Conservation (phyloP, 176 grass and related monocot species). For the Saccharum spontaneum region DNA sequence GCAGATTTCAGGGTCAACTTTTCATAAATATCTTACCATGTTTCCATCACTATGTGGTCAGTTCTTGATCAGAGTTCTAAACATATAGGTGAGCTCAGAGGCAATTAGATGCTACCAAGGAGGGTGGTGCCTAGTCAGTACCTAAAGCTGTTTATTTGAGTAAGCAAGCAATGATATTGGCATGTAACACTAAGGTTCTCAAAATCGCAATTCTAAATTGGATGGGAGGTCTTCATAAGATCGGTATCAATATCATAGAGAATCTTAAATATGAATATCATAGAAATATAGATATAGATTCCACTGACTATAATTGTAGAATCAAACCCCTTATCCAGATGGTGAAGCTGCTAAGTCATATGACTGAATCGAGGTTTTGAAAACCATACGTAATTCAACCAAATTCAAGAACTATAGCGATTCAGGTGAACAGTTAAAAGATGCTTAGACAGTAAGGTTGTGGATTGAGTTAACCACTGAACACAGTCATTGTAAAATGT, state of each 20-base stretch:
- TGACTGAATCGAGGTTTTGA: neutral
- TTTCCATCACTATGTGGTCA: neutral
- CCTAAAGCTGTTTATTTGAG: neutral
- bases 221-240: neutral
- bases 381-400: neutral
- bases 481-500: neutral
- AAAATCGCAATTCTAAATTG: neutral
- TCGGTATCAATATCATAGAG: neutral
- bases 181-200: neutral
- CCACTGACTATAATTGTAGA: neutral
- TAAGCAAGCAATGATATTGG: neutral
- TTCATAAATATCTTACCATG: neutral
- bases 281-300: neutral
- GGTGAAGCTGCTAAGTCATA: neutral
- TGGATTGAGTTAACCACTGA: neutral
- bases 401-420: neutral
- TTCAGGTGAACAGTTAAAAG: neutral
- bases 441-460: neutral
- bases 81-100: neutral
- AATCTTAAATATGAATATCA: neutral
- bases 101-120: neutral
- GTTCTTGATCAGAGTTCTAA: neutral
- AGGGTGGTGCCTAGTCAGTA: neutral
- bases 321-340: neutral
- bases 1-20: neutral